Percentiles rank a stretch among this genome's conserved stretches.
Conservation (phyloP, 352 stramenopile species). For the Peronospora belbahrii region DNA sequence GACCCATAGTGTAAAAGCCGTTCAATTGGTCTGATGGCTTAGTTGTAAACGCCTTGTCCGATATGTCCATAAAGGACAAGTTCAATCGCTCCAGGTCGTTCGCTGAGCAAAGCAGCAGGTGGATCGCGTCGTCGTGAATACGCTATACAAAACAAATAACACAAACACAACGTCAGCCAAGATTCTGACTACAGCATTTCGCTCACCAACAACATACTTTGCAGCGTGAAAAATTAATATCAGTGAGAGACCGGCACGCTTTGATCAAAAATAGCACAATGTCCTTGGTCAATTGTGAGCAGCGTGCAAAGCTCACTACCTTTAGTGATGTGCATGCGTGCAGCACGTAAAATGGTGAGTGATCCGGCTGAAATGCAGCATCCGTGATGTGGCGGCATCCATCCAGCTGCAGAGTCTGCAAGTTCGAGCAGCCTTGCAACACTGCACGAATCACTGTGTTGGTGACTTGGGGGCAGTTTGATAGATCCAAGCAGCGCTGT, state of each 20-base stretch:
- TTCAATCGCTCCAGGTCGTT: slow-evolving; percentile 57
- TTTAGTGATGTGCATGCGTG: slow-evolving; percentile 70
- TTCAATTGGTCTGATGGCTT: slow-evolving; percentile 33
- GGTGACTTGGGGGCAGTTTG: slow-evolving; percentile 81
- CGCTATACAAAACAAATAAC: slow-evolving; percentile 20
- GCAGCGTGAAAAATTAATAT: slow-evolving; percentile 79
- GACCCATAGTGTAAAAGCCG: slow-evolving; percentile 41
- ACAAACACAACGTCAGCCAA: slow-evolving; percentile 4
- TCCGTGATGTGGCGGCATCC: slow-evolving; percentile 84
- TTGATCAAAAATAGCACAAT: slow-evolving; percentile 77
- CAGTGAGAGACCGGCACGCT: slow-evolving; percentile 59
- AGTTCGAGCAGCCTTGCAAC: slow-evolving; percentile 62
- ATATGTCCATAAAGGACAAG: slow-evolving; percentile 81
- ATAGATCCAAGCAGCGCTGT: slow-evolving; percentile 75
- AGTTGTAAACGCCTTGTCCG: slow-evolving; percentile 55
- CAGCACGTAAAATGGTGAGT: slow-evolving; percentile 61
- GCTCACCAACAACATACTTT: slow-evolving; percentile 31
- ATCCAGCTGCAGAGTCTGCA: slow-evolving; percentile 78
- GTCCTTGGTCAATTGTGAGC: slow-evolving; percentile 70
- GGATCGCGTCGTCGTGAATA: slow-evolving; percentile 72
- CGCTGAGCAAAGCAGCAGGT: slow-evolving; percentile 51
- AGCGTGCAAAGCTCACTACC: slow-evolving; percentile 71
- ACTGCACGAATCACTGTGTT: slow-evolving; percentile 78
- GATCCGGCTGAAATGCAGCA: slow-evolving; percentile 77
- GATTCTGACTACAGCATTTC: background rate